These are phyloP conservation scores for Athelia psychrophila DNA, from an alignment of 1,284 basidiomycete genomes.

Conservation along the genomic window DNA sequence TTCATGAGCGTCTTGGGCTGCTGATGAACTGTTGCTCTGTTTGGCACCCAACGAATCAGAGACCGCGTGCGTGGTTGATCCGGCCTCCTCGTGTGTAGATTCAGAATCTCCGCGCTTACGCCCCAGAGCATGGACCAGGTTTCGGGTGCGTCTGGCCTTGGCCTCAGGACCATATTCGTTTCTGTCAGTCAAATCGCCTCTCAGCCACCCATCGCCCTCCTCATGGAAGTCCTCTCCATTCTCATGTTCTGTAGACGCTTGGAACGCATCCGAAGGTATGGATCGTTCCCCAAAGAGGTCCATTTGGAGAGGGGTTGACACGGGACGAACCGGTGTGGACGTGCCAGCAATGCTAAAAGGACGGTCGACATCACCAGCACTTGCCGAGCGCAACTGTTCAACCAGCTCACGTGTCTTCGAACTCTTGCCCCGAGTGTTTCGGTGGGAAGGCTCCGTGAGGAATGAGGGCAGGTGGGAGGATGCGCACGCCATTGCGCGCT, in stretches of 20 bases:
- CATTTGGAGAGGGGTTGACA: not conserved
- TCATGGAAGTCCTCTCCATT: not conserved
- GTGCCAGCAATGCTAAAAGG: not conserved
- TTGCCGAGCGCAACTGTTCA: constrained; percentile 23
- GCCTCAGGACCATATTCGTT: not conserved
- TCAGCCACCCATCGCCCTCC: not conserved
- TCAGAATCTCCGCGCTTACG: constrained; percentile 1
- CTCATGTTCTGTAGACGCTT: not conserved
- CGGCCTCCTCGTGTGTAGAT: not conserved
- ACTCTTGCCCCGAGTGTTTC: constrained; percentile 12
- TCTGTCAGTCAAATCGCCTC: not conserved
- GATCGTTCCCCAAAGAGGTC: not conserved
- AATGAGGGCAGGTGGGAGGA: constrained; percentile 22
- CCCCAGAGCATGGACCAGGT: not conserved
- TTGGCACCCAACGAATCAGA: not conserved
- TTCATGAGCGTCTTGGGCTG: not conserved
- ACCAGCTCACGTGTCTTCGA: constrained; percentile 30
- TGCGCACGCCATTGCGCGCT: constrained; percentile 19
- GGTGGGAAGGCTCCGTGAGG: constrained; percentile 18
- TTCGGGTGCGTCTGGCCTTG: not conserved
- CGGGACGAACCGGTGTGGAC: not conserved
- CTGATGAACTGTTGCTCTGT: not conserved
- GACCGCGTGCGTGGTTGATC: not conserved
- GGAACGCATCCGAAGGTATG: not conserved
- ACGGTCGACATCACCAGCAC: constrained; percentile 2